Base-by-base conservation (phyloP, 805 yeast genomes). In the Yamadazyma akitaensis region DNA sequence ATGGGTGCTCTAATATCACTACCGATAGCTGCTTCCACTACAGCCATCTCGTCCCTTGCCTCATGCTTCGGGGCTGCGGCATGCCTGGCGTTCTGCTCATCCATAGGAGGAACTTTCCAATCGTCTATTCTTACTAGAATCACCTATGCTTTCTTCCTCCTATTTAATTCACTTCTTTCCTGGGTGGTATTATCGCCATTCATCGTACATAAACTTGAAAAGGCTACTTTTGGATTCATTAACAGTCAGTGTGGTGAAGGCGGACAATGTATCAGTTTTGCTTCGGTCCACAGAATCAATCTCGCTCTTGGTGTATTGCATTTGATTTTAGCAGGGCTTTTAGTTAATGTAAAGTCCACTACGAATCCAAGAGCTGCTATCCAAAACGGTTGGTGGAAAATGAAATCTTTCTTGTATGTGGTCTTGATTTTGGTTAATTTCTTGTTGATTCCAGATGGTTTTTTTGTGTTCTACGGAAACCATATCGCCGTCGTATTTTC, bases 141-240 rank as follows among this genome's bases (percentile, higher is more conserved):
- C 25, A 79, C 88, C 39, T 94, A 94, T 66, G 99, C 98, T 7
- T 52, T 84, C 31, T 68, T 91, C 37, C 79, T 94, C 49, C 68
- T 89, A 25, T 49, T 87, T 21, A 92, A 91, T 69, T 86, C 96
- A 18, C 70, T 89, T 25, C 51, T 94, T 13, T 88, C 97, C 10
- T 94, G 99, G 99, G 68, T 89, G n/a, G 88, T 87, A 68, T 77
- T 94, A 46, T 82, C 95, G 14, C 89, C 89, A 51, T 85, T 86
- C 64, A 82, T 92, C 4, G 76, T 85, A 16, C 74, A 80, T 48
- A 80, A 86, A 67, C 81, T 94, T 8, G 94, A 85, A 50, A 77
- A 76, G 48, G 72, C 89, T 7, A 76, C 88, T 0, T 77, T 83
- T 66, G 89, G 88, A 12, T 73, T 77, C 48, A 79, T 87, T 58